These are phyloP conservation scores for Fusarium xyrophilum DNA, from an alignment of 2,329 filamentous ascomycete genomes.

Conservation along the genomic window DNA sequence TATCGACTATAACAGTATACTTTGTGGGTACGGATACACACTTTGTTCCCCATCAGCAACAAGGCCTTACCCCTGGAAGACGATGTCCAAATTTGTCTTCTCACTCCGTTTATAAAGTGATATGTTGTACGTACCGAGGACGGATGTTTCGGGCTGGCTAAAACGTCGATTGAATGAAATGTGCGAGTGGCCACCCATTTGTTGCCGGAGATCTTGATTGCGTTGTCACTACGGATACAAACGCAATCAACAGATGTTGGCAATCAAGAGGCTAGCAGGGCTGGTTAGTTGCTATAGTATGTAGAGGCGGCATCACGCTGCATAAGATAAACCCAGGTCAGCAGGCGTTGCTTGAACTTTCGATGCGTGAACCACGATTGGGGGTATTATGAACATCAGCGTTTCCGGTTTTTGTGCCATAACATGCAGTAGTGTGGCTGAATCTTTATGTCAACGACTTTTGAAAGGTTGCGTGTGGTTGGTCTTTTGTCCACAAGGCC, in stretches of 20 bases:
- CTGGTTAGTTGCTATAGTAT: not conserved
- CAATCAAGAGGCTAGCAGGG: not conserved
- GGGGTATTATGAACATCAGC: constrained; percentile 1
- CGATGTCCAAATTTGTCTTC: constrained; percentile 16
- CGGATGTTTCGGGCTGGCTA: constrained; percentile 27
- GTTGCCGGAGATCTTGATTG: constrained; percentile 6
- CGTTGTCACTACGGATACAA: not conserved
- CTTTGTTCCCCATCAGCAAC: constrained; percentile 1
- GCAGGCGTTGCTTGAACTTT: constrained; percentile 8
- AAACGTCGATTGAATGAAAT: not conserved
- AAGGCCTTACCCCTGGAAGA: constrained; percentile 12
- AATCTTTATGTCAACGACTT: constrained; percentile 23
- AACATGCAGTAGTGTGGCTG: constrained; percentile 14
- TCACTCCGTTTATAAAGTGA: not conserved
- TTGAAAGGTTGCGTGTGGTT: constrained; percentile 9
- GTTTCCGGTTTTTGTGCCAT: constrained; percentile 23
- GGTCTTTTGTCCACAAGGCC: not conserved
- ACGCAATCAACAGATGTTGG: constrained; percentile 9
- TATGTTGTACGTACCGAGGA: not conserved
- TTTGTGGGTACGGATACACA: constrained; percentile 14
- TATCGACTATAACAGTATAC: constrained; percentile 44
- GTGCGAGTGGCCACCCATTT: constrained; percentile 4
- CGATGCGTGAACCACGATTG: constrained; percentile 15
- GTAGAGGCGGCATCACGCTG: not conserved
- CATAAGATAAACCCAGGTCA: constrained; percentile 6